phyloP scores from a whole-genome alignment of 1,284 basidiomycete species.

The Trichosporon asahii region DNA sequence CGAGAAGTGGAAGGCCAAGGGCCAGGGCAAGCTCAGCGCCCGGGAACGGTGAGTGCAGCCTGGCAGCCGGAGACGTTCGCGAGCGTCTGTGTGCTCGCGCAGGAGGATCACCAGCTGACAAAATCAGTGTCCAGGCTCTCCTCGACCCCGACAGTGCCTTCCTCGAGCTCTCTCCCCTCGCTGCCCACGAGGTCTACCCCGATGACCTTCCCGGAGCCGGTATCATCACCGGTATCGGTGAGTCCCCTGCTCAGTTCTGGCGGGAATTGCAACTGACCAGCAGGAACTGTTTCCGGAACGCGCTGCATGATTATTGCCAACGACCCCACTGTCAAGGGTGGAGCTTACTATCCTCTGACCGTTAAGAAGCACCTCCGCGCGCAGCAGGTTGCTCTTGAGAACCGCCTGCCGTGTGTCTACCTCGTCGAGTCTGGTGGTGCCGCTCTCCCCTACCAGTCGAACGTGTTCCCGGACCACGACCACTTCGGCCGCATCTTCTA shows the following conservation, averaged over 20 bases:
- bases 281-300: conserved; percentile 62
- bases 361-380: conserved; percentile 94
- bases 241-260: conserved; percentile 28
- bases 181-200: conserved; percentile 82
- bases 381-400: conserved; percentile 86
- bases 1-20: conserved; percentile 64
- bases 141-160: conserved; percentile 86
- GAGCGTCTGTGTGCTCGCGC: neutral
- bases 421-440: conserved; percentile 69
- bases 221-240: conserved; percentile 81
- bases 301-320: conserved; percentile 89
- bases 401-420: conserved; percentile 82
- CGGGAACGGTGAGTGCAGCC: conserved; percentile 65
- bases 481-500: conserved; percentile 97
- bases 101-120: neutral
- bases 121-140: conserved; percentile 60
- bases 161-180: conserved; percentile 78
- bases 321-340: conserved; percentile 90
- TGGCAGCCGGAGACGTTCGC: neutral
- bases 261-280: neutral
- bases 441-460: conserved; percentile 85
- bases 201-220: conserved; percentile 83
- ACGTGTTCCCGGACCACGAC: conserved; percentile 62
- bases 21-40: conserved; percentile 78
- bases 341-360: conserved; percentile 87